These are phyloP conservation scores for Tulasnella sp. DNA, from an alignment of 768 basidiomycete species.

Conservation along the genomic window DNA sequence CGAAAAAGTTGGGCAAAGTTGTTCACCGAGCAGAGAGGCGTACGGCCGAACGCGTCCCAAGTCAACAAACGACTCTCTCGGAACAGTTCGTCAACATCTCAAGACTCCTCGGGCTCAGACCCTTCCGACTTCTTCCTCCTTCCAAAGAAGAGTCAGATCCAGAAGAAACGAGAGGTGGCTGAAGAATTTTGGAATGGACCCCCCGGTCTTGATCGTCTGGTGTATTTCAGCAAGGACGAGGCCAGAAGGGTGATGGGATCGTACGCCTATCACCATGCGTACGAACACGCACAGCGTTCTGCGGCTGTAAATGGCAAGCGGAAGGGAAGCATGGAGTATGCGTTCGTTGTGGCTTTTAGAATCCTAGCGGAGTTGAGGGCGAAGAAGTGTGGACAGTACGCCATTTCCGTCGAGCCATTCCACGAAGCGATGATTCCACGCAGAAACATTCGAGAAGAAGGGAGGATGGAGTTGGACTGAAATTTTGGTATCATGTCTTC, in stretches of 20 bases:
- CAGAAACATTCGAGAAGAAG: not conserved
- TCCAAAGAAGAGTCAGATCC: conserved; percentile 34
- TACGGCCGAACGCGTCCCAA: not conserved
- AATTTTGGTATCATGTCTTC: not conserved
- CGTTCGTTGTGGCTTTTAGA: not conserved
- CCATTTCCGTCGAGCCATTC: not conserved
- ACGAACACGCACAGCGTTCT: not conserved
- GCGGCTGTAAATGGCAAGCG: not conserved
- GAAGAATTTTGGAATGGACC: conserved; percentile 29
- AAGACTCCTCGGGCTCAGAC: not conserved
- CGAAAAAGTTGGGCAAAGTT: not conserved
- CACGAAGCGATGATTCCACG: not conserved
- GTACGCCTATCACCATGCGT: conserved; percentile 37
- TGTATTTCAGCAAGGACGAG: conserved; percentile 22
- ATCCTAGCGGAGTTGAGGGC: not conserved
- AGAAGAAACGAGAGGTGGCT: conserved; percentile 37
- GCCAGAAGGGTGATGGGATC: conserved; percentile 37
- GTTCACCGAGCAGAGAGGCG: not conserved
- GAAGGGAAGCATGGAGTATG: not conserved
- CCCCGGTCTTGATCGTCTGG: conserved; percentile 16
- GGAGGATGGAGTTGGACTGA: not conserved
- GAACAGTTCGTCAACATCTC: not conserved
- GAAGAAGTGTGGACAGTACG: not conserved
- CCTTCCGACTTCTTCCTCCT: conserved; percentile 1
- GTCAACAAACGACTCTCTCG: not conserved